phyloP scores from a whole-genome alignment of 208 protist species.

The Trypanosoma theileri region DNA sequence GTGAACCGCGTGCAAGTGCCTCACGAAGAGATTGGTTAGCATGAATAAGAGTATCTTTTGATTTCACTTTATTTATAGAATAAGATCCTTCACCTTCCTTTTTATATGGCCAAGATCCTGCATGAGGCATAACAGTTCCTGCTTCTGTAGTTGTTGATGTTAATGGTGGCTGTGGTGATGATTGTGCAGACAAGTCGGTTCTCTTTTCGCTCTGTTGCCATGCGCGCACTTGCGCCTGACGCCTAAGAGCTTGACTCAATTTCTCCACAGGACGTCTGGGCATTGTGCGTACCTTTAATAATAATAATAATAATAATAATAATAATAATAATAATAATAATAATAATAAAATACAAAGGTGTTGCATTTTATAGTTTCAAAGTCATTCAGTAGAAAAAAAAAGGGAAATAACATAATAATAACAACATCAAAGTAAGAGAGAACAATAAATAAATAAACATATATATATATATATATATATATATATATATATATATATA shows the following conservation, averaged over 20 bases:
- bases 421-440: constrained; percentile 2
- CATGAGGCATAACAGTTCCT: no score
- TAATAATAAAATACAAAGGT: not conserved
- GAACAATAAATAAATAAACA: constrained; percentile 6
- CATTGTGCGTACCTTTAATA: constrained; percentile 4
- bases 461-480: constrained; percentile 19
- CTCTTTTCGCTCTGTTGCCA: constrained; percentile 5
- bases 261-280: constrained; percentile 24
- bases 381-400: not conserved
- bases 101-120: no score
- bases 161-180: not conserved
- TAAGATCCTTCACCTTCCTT: no score
- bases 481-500: no score
- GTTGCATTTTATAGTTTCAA: no score
- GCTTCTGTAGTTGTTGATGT: no score
- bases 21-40: constrained; percentile 22
- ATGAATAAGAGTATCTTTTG: constrained; percentile 11
- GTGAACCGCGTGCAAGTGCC: constrained; percentile 18
- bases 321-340: constrained; percentile 17
- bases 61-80: not conserved
- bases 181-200: not conserved
- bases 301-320: constrained; percentile 18
- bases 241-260: constrained; percentile 37
- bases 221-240: constrained; percentile 31
- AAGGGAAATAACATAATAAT: no score